phyloP scores from a whole-genome alignment of 805 yeast genomes.

The Hanseniaspora valbyensis region DNA sequence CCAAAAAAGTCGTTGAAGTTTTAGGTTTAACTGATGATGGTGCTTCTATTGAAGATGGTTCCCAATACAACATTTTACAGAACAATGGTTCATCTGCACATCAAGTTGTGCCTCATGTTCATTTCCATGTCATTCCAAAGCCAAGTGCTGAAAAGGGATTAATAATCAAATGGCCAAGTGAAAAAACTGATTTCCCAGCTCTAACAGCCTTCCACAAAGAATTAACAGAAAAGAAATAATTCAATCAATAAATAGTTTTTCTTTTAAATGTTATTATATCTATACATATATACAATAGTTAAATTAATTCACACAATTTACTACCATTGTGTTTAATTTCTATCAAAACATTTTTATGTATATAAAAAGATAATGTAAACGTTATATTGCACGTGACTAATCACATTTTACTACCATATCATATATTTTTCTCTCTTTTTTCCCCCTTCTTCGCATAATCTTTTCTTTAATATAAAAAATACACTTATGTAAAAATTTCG shows the following conservation, averaged over 20 bases:
- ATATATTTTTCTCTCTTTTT: too few relatives aligned
- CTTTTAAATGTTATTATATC: too few relatives aligned
- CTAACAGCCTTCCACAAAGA: slow-evolving; percentile 57
- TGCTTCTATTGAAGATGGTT: slow-evolving; percentile 46
- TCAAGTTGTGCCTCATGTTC: slow-evolving; percentile 92
- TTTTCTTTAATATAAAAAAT: too few relatives aligned
- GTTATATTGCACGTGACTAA: too few relatives aligned
- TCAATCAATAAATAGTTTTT: too few relatives aligned
- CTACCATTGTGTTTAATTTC: too few relatives aligned
- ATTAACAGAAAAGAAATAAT: slow-evolving; percentile 34
- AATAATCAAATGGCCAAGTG: slow-evolving; percentile 90
- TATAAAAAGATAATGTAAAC: too few relatives aligned
- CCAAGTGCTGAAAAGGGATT: slow-evolving; percentile 61
- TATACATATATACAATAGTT: neutral
- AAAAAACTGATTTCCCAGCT: slow-evolving; percentile 61
- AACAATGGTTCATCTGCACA: slow-evolving; percentile 94
- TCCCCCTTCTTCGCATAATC: too few relatives aligned
- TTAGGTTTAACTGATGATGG: slow-evolving; percentile 54
- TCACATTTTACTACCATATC: too few relatives aligned
- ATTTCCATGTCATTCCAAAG: slow-evolving; percentile 93
- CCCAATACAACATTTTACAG: slow-evolving; percentile 79
- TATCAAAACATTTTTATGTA: too few relatives aligned
- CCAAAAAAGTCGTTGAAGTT: slow-evolving; percentile 72
- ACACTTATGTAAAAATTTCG: too few relatives aligned
- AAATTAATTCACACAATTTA: too few relatives aligned